These are phyloP conservation scores for Vanrija pseudolonga DNA, from an alignment of 1,284 basidiomycete genomes.

Conservation along the genomic window DNA sequence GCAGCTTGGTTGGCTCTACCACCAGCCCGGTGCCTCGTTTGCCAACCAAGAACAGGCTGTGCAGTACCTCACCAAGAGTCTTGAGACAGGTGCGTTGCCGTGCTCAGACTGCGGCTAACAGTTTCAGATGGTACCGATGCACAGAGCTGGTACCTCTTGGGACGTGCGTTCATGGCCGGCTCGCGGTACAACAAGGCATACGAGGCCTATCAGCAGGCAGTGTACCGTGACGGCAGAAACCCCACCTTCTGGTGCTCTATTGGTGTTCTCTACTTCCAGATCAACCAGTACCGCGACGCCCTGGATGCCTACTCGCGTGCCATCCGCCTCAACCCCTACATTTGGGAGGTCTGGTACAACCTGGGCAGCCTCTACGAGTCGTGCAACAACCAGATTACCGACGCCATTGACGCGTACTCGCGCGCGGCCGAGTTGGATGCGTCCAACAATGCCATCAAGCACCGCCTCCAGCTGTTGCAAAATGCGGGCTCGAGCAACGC, in stretches of 20 bases:
- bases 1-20: constrained; percentile 96
- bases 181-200: constrained; percentile 99
- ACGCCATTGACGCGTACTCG: constrained; percentile 97
- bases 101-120: constrained; percentile 7
- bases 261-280: constrained; percentile 98
- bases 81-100: constrained; percentile 76
- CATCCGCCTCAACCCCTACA: constrained; percentile 97
- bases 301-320: constrained; percentile 97
- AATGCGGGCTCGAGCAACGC: constrained; percentile 76
- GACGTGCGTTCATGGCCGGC: constrained; percentile 97
- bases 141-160: constrained; percentile 97
- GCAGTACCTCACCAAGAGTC: constrained; percentile 85
- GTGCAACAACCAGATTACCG: constrained; percentile 98
- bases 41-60: constrained; percentile 94
- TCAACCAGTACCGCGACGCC: constrained; percentile 97
- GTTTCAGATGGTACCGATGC: constrained; percentile 84
- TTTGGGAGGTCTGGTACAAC: constrained; percentile 99
- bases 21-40: constrained; percentile 89
- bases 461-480: constrained; percentile 70
- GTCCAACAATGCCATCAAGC: constrained; percentile 69
- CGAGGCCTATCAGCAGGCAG: constrained; percentile 98
- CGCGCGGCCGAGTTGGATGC: constrained; percentile 87
- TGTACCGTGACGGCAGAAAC: constrained; percentile 96
- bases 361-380: constrained; percentile 94
- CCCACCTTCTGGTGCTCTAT: constrained; percentile 99